Conservation (phyloP, 1,284 basidiomycete species). For the Irpex rosettiformis region DNA sequence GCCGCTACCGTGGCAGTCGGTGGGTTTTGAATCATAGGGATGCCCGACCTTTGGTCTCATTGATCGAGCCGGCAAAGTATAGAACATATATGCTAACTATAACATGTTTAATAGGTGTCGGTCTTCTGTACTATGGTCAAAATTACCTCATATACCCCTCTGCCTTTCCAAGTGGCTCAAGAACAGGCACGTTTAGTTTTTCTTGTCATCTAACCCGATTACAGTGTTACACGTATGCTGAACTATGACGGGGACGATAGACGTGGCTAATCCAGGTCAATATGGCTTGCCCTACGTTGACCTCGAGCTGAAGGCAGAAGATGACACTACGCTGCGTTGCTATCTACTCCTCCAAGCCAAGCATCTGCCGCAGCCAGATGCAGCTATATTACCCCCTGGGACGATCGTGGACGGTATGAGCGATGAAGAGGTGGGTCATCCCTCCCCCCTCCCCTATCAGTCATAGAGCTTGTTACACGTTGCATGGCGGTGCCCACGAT, state of each 20-base stretch:
- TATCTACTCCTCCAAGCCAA: conserved; percentile 56
- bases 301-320: conserved; percentile 61
- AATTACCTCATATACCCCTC: conserved; percentile 88
- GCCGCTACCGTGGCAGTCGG: conserved; percentile 66
- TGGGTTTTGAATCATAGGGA: conserved; percentile 28
- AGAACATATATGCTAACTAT: conserved; percentile 3
- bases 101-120: conserved; percentile 44
- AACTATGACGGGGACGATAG: conserved; percentile 33
- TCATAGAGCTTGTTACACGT: neutral
- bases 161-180: conserved; percentile 81
- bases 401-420: conserved; percentile 12
- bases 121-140: conserved; percentile 82
- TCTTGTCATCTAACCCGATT: neutral
- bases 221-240: neutral
- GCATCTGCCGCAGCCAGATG: conserved; percentile 26
- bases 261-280: conserved; percentile 69
- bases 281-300: conserved; percentile 75
- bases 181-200: conserved; percentile 48
- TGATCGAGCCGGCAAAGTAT: neutral
- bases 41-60: conserved; percentile 1
- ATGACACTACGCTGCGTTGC: conserved; percentile 55
- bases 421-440: conserved; percentile 26
- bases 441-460: neutral
- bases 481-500: neutral
- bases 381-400: conserved; percentile 10